Evolutionary conservation across 2,329 filamentous ascomycete species (phyloP).

Genomic region (Dactylonectria macrodidyma): DNA sequence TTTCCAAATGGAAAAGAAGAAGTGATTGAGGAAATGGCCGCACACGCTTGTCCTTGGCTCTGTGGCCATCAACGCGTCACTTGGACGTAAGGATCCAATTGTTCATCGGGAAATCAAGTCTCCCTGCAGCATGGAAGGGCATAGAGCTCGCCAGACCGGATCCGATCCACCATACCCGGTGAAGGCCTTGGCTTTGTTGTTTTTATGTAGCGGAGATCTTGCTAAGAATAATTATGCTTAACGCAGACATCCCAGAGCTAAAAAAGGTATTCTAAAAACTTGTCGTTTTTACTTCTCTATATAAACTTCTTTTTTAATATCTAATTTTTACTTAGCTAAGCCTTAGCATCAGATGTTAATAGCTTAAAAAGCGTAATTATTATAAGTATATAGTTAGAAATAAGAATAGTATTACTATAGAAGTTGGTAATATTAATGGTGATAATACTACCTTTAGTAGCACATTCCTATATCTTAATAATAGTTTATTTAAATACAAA

Average conservation of each 20-base stretch:
- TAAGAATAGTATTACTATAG: slow-evolving; percentile 1
- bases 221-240: not conserved
- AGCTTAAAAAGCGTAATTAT: not conserved
- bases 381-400: not conserved
- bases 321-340: not conserved
- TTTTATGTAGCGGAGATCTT: not conserved
- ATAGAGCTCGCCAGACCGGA: not conserved
- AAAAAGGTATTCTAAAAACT: not conserved
- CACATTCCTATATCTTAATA: not conserved
- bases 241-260: slow-evolving; percentile 1
- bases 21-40: no score
- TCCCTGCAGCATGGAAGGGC: not conserved
- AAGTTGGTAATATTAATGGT: not conserved
- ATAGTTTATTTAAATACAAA: not conserved
- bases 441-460: not conserved
- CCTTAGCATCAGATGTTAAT: not conserved
- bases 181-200: not conserved
- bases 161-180: not conserved
- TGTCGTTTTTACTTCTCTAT: not conserved
- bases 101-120: no score
- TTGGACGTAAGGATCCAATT: no score
- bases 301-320: slow-evolving; percentile 2
- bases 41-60: no score
- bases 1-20: no score
- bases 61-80: no score